Evolutionary conservation across 2,329 filamentous ascomycete genomes (phyloP).

Genomic region (Gaeumannomyces tritici): DNA sequence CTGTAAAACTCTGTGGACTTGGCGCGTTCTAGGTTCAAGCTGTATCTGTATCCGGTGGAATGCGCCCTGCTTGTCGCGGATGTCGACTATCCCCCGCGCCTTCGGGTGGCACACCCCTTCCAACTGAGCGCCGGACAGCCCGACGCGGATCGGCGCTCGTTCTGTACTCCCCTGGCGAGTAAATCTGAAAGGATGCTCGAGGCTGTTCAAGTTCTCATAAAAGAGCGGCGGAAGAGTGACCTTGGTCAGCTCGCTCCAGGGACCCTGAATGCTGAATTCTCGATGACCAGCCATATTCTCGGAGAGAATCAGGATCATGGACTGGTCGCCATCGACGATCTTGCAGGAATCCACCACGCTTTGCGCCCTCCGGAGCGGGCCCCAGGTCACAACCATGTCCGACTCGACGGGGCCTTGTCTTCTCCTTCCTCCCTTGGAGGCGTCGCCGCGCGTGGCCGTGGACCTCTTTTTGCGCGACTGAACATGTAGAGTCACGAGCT

Average conservation of each 20-base stretch:
- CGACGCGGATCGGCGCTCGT: slow-evolving; percentile 28
- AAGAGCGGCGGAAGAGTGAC: slow-evolving; percentile 53
- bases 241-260: slow-evolving; percentile 63
- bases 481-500: slow-evolving; percentile 54
- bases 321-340: slow-evolving; percentile 55
- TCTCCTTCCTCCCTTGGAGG: slow-evolving; percentile 7
- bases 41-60: slow-evolving; percentile 60
- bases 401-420: slow-evolving; percentile 9
- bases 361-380: slow-evolving; percentile 48
- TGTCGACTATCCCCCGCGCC: slow-evolving; percentile 52
- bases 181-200: slow-evolving; percentile 42
- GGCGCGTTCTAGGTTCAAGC: slow-evolving; percentile 53
- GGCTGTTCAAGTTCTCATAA: slow-evolving; percentile 47
- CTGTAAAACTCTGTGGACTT: slow-evolving; percentile 51
- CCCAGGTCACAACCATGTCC: slow-evolving; percentile 30
- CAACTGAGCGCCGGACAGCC: slow-evolving; percentile 36
- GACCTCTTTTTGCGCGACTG: slow-evolving; percentile 27
- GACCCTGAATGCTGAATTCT: slow-evolving; percentile 63
- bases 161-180: neutral
- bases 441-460: slow-evolving; percentile 10
- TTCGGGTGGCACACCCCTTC: slow-evolving; percentile 48
- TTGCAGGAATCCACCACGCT: slow-evolving; percentile 67
- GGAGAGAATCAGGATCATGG: slow-evolving; percentile 61
- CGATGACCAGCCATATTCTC: slow-evolving; percentile 53
- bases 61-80: slow-evolving; percentile 51